phyloP scores from a whole-genome alignment of 176 grass and related monocot genomes.

The Triticum timopheevii region DNA sequence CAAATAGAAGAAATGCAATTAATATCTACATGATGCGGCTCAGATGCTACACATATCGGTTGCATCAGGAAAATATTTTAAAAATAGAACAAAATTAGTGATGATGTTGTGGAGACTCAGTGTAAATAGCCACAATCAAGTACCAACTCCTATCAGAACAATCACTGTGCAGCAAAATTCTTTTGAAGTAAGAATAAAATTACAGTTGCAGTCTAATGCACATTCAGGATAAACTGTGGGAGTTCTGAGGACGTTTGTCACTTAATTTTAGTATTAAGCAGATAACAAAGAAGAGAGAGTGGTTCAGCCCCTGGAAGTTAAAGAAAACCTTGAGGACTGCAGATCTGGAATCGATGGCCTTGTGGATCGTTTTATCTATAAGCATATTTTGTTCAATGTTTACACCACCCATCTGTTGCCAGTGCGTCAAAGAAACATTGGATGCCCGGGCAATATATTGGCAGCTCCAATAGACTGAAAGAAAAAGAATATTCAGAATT shows the following conservation, averaged over 20 bases:
- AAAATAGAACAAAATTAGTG: background rate
- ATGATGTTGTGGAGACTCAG: background rate
- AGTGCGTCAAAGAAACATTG: conserved; percentile 90
- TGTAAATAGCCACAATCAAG: background rate
- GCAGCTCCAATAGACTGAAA: conserved; percentile 91
- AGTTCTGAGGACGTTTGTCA: background rate
- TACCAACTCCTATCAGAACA: background rate
- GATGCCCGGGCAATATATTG: conserved; percentile 92
- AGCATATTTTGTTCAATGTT: conserved; percentile 89
- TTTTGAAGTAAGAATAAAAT: background rate
- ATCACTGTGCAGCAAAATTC: background rate
- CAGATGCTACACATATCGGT: background rate
- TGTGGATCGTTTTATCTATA: conserved; percentile 95
- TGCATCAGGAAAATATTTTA: conserved; percentile 1
- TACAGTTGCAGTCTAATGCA: background rate
- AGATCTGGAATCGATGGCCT: conserved; percentile 78
- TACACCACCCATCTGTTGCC: conserved; percentile 88
- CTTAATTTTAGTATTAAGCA: background rate
- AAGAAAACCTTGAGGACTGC: conserved; percentile 83
- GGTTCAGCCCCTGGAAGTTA: background rate
- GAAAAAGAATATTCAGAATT: background rate
- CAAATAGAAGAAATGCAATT: conserved; percentile 33
- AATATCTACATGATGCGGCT: background rate
- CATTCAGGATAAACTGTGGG: background rate
- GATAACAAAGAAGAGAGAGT: background rate